Evolutionary conservation across 257 asterid genomes (phyloP), one percentile per base, ranked within the genome.

Genomic region (Solanum medicagineum): DNA sequence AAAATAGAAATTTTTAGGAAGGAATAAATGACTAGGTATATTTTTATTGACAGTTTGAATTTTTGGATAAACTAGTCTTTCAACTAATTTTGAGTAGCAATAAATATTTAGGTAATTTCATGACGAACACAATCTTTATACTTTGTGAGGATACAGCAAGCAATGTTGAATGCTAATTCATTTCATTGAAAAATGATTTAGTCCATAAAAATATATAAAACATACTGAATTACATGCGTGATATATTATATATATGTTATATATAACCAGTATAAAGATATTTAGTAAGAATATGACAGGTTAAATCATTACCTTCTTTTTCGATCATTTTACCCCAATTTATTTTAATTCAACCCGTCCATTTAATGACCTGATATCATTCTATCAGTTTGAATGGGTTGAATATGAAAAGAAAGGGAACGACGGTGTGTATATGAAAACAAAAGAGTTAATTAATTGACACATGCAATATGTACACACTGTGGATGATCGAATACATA

Each of bases 401-500:
- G 62, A 49, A 24, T 24, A 15, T 49, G 82, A 75, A 75, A 49
- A 75, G 22, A 75, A 26, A 22, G 3, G 22, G 44, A 8, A 51
- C 9, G 8, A 24, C 15, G 8, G 20, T 15, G 44, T 49, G 62
- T 49, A 40, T 6, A 71, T 24, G 3, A 8, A 49, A 75, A 49
- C 24, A 75, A 75, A 75, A 75, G 24, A 75, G 57, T 75, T 8
- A 40, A 70, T 42, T 19, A 42, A 70, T 70, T 54, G 45, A 75
- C 45, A 53, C 17, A 79, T 51, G 83, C 36, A 73, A n/a, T 11
- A 53, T 53, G 65, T 79, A 79, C 83, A 79, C 45, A 79, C 12
- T 79, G 2, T 15, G 73, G 86, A 56, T 77, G 84, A 81, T 88
- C 69, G 81, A 84, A 87, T 70, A 70, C 29, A 42, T 40, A 45